These are phyloP conservation scores for Dioscorea alata DNA, from an alignment of 106 monocot genomes.

Conservation along the genomic window DNA sequence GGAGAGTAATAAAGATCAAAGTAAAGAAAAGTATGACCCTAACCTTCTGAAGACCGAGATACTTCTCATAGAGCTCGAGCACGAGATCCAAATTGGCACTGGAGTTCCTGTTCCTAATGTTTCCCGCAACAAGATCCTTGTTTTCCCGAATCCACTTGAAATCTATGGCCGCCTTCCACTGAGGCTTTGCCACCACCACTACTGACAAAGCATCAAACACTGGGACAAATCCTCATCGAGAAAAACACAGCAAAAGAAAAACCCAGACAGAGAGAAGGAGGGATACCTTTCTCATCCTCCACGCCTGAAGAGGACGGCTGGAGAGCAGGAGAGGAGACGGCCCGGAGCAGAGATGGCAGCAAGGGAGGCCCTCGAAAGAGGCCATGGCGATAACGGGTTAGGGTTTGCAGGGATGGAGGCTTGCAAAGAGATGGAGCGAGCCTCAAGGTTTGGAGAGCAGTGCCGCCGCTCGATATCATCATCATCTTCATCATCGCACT, in stretches of 20 bases:
- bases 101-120: slow-evolving; percentile 79
- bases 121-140: slow-evolving; percentile 55
- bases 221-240: not conserved
- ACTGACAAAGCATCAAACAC: not conserved
- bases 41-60: slow-evolving; percentile 80
- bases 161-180: slow-evolving; percentile 89
- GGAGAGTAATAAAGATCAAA: not conserved
- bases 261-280: not conserved
- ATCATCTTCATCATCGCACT: slow-evolving; percentile 13
- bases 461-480: slow-evolving; percentile 7
- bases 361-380: not conserved
- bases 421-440: slow-evolving; percentile 19
- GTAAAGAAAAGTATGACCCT: slow-evolving; percentile 13
- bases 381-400: not conserved
- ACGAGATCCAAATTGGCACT: slow-evolving; percentile 74
- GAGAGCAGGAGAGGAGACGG: slow-evolving; percentile 10
- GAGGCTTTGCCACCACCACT: slow-evolving; percentile 31
- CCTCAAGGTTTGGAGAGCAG: slow-evolving; percentile 10
- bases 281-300: slow-evolving; percentile 38
- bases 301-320: slow-evolving; percentile 3
- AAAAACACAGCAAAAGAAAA: not conserved
- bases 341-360: slow-evolving; percentile 5
- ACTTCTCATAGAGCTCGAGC: slow-evolving; percentile 76
- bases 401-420: slow-evolving; percentile 22
- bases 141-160: slow-evolving; percentile 99